Evolutionary conservation across 73 alveolate species (phyloP).

Genomic region (Paramecium sonneborni): DNA sequence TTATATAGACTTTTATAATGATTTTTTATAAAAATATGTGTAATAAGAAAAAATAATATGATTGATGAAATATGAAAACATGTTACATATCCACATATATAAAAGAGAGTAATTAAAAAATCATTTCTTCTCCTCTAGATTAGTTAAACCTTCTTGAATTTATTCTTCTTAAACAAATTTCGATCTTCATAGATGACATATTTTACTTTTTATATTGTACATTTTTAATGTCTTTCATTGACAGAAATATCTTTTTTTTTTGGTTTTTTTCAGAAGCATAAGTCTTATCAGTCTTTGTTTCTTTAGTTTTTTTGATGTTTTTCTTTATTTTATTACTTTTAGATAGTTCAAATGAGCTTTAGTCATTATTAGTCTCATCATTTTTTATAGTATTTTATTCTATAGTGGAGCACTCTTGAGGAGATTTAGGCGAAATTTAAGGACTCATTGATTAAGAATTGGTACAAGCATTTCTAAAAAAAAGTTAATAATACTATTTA

Average conservation of each 20-base stretch:
- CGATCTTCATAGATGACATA: too few species aligned
- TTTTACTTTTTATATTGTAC: background rate
- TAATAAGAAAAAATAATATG: background rate
- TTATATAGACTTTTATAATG: background rate
- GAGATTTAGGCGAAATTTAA: too few species aligned
- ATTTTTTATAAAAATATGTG: background rate
- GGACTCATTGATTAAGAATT: too few species aligned
- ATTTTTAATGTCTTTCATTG: background rate
- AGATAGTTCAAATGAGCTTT: background rate
- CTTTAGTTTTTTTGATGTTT: background rate
- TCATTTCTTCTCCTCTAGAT: too few species aligned
- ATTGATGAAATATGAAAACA: too few species aligned
- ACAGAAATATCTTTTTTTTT: constrained; percentile 9
- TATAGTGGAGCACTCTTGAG: too few species aligned
- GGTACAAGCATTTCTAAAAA: too few species aligned
- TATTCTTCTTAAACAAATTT: too few species aligned
- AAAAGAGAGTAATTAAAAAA: too few species aligned
- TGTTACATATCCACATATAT: too few species aligned
- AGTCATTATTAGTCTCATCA: background rate
- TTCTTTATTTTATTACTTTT: background rate
- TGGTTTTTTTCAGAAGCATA: background rate
- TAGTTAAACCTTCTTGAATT: too few species aligned
- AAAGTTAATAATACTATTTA: background rate
- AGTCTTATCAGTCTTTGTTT: background rate
- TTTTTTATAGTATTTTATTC: background rate